Evolutionary conservation across 129 eudicot species (phyloP).

Genomic region (Heracleum sosnowskyi): DNA sequence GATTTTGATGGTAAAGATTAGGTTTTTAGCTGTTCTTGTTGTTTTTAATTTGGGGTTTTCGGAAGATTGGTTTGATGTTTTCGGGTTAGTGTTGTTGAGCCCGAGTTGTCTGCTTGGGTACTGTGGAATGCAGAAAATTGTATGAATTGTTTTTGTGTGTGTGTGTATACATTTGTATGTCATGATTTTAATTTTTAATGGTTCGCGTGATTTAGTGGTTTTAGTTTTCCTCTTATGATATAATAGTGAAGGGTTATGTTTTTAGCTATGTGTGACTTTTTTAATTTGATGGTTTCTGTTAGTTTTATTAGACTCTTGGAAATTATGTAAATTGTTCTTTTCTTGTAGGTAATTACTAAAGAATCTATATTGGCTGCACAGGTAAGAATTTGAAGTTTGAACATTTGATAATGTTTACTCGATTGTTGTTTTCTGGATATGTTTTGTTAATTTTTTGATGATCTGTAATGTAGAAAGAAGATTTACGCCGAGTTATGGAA

Average conservation of each 20-base stretch:
- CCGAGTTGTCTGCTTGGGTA: too few relatives aligned
- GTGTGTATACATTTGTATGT: too few relatives aligned
- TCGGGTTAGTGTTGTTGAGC: too few relatives aligned
- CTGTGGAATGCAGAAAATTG: too few relatives aligned
- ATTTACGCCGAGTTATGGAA: conserved; percentile 73
- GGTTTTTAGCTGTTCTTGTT: neutral
- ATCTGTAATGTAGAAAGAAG: conserved; percentile 58
- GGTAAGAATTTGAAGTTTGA: conserved; percentile 18
- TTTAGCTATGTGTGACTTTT: neutral
- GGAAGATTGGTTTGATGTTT: neutral
- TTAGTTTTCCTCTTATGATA: neutral
- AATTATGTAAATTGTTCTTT: neutral
- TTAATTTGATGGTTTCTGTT: neutral
- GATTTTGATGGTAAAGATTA: neutral
- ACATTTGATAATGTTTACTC: neutral
- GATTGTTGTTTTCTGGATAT: neutral
- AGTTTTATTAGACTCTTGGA: neutral
- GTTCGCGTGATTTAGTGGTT: neutral
- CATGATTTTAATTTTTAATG: neutral
- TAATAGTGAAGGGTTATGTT: neutral
- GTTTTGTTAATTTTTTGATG: neutral
- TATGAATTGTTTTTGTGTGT: too few relatives aligned
- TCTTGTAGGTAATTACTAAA: conserved; percentile 45
- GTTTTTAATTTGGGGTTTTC: neutral
- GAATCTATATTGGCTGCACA: conserved; percentile 58